phyloP scores from a whole-genome alignment of 345 rosid genomes.

The Alliaria petiolata region DNA sequence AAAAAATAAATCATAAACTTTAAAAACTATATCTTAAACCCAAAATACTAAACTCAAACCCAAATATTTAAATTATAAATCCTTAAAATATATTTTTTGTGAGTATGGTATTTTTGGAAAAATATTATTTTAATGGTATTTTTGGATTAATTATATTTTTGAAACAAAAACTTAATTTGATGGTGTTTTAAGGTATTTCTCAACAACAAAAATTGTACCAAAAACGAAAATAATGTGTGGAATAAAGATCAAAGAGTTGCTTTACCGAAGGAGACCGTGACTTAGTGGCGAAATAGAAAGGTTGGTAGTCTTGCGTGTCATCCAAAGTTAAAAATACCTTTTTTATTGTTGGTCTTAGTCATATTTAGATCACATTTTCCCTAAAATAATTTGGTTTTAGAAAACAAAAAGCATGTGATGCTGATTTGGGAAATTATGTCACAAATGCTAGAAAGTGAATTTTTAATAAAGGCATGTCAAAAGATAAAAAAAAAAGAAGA shows the following conservation, averaged over 20 bases:
- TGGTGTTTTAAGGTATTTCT: too few species aligned
- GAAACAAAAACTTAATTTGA: too few species aligned
- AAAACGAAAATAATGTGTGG: neutral
- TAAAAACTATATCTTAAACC: too few species aligned
- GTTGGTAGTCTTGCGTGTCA: slow-evolving; percentile 1
- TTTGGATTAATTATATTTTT: too few species aligned
- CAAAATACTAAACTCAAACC: too few species aligned
- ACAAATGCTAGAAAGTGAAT: neutral
- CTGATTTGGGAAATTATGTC: slow-evolving; percentile 18
- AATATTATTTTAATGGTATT: too few species aligned
- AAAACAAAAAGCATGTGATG: neutral
- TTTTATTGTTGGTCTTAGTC: neutral
- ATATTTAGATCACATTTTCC: neutral
- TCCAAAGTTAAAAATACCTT: neutral
- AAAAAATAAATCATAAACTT: too few species aligned
- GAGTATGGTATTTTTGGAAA: too few species aligned
- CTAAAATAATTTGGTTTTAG: neutral
- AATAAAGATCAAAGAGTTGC: neutral
- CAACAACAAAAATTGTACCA: neutral
- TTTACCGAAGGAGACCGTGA: neutral
- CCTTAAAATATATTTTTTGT: too few species aligned
- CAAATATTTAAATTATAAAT: too few species aligned
- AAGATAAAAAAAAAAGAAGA: neutral
- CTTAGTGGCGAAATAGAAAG: neutral
- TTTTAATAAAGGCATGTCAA: neutral